Conservation (phyloP, 192 early-diverging fungal genomes). For the Pilaira anomala region DNA sequence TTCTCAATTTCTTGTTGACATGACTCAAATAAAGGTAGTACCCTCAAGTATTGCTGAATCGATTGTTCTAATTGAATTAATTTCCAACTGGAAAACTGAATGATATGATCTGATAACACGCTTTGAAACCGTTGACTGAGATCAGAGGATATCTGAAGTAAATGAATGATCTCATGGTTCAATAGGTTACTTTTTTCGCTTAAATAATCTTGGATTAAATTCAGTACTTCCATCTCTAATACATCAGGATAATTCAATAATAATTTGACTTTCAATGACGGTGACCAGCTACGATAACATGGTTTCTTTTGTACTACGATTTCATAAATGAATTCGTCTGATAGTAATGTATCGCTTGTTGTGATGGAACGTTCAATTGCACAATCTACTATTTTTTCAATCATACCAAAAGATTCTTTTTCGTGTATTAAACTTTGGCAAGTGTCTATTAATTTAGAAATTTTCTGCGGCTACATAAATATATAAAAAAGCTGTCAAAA, state of each 20-base stretch:
- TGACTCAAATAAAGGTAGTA: not conserved
- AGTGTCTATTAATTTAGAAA: not conserved
- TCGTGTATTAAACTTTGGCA: not conserved
- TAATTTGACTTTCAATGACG: not conserved
- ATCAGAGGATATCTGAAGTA: not conserved
- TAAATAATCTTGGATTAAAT: not conserved
- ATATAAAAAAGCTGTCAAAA: not conserved
- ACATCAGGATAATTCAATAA: not conserved
- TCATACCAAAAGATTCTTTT: not conserved
- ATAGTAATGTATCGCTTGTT: not conserved
- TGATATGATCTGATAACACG: not conserved
- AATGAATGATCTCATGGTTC: not conserved
- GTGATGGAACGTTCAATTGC: not conserved
- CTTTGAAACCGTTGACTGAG: not conserved
- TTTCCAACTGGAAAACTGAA: not conserved
- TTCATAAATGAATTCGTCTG: not conserved
- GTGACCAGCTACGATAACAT: not conserved
- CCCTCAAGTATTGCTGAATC: not conserved
- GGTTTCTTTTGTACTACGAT: not conserved
- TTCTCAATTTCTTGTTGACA: not conserved
- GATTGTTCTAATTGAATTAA: not conserved
- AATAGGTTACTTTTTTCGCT: too few relatives aligned
- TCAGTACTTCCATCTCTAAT: conserved; percentile 3
- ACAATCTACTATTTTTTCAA: not conserved
- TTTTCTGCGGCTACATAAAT: not conserved